Evolutionary conservation across 768 basidiomycete species (phyloP).

Genomic region (Termitomyces sp.): DNA sequence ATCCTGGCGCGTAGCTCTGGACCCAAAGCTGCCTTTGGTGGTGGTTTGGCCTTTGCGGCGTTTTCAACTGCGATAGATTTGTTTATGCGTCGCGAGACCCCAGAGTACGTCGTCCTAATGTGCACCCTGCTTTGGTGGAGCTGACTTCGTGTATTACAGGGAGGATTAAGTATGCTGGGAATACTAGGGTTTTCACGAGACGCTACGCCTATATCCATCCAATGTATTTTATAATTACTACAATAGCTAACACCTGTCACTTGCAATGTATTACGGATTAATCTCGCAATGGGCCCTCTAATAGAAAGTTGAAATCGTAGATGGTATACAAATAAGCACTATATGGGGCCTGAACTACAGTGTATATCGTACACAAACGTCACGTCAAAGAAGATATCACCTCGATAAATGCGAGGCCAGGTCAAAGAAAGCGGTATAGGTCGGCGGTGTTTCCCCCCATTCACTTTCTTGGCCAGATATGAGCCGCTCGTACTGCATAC

Average conservation of each 20-base stretch:
- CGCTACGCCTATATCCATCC: constrained; percentile 15
- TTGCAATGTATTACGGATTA: constrained; percentile 1
- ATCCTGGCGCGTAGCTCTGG: constrained; percentile 85
- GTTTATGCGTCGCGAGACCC: constrained; percentile 74
- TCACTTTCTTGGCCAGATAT: constrained; percentile 80
- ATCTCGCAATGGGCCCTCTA: not conserved
- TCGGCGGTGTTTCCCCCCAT: constrained; percentile 79
- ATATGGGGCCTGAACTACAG: not conserved
- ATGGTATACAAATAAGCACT: not conserved
- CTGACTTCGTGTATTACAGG: constrained; percentile 7
- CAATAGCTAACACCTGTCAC: not conserved
- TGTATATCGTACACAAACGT: not conserved
- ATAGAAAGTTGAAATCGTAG: not conserved
- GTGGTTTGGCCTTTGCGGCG: constrained; percentile 87
- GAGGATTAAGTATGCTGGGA: constrained; percentile 44
- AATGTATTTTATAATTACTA: constrained; percentile 15
- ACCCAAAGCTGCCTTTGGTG: constrained; percentile 80
- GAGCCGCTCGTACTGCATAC: constrained; percentile 66
- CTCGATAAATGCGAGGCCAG: not conserved
- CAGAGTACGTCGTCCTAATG: constrained; percentile 50
- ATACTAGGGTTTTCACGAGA: constrained; percentile 23
- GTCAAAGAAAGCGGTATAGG: constrained; percentile 38
- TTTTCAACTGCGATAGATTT: constrained; percentile 89
- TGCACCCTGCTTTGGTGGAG: not conserved
- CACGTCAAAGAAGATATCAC: not conserved